These are phyloP conservation scores for Vaccinium darrowii DNA, from an alignment of 148 eudicot genomes.

Conservation along the genomic window DNA sequence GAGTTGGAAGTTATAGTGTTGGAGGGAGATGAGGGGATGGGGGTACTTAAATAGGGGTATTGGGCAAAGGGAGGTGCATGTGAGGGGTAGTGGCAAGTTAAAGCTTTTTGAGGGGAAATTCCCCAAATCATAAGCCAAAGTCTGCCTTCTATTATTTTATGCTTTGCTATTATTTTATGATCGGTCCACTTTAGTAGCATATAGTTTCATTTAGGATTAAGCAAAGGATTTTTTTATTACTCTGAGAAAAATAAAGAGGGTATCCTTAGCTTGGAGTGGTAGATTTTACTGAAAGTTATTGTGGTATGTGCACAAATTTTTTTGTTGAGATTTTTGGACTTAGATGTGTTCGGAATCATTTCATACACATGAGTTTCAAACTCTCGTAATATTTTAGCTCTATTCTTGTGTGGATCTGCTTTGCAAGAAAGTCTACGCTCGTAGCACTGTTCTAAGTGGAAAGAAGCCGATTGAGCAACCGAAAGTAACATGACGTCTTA, in stretches of 20 bases:
- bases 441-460: background rate
- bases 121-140: conserved; percentile 7
- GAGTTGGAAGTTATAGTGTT: conserved; percentile 6
- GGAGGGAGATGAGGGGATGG: conserved; percentile 11
- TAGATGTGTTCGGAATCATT: too few species aligned
- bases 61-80: conserved; percentile 16
- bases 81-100: background rate
- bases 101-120: conserved; percentile 7
- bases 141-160: background rate
- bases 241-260: conserved; percentile 2
- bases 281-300: background rate
- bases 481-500: too few species aligned
- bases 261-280: background rate
- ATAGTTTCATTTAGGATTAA: background rate
- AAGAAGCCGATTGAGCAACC: too few species aligned
- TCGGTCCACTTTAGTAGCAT: background rate
- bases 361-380: too few species aligned
- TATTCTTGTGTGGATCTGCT: too few species aligned
- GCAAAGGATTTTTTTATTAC: conserved; percentile 2
- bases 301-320: background rate
- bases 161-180: too few species aligned
- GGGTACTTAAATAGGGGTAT: conserved; percentile 29
- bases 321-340: too few species aligned
- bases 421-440: too few species aligned
- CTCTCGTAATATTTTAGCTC: too few species aligned